Percentiles rank a stretch among this genome's conserved stretches.
phyloP scores from a whole-genome alignment of 2,329 filamentous ascomycete genomes.

The Hypoxylon sp. region DNA sequence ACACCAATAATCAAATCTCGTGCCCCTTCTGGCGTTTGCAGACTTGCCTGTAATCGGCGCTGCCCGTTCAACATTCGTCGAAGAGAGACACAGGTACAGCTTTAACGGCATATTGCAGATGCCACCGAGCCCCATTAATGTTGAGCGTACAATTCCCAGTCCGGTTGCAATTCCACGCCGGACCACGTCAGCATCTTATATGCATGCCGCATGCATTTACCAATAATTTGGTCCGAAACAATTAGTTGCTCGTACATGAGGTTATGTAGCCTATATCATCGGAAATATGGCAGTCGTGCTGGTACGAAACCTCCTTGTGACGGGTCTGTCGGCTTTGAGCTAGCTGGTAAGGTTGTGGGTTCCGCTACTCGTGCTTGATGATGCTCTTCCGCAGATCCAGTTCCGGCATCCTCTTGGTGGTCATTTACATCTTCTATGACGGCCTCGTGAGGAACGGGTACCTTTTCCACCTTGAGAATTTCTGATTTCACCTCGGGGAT shows the following conservation, averaged over 20 bases:
- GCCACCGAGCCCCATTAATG: background rate
- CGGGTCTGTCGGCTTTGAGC: conserved; percentile 29
- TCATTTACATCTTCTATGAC: conserved; percentile 45
- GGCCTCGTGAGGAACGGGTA: conserved; percentile 47
- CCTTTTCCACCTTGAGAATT: conserved; percentile 48
- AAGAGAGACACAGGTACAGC: background rate
- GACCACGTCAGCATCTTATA: background rate
- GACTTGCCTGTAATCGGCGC: background rate
- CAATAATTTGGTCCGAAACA: background rate
- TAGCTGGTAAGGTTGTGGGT: conserved; percentile 5
- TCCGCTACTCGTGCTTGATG: conserved; percentile 12
- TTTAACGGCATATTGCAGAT: background rate
- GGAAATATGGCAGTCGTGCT: conserved; percentile 69
- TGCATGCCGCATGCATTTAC: conserved; percentile 1
- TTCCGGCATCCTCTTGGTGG: conserved; percentile 30
- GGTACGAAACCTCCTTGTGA: conserved; percentile 62
- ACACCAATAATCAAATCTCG: background rate
- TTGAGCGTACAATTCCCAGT: conserved; percentile 3
- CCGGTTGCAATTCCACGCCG: background rate
- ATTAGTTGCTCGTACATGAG: background rate
- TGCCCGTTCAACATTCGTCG: conserved; percentile 9
- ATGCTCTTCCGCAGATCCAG: conserved; percentile 23
- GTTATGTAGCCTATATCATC: conserved; percentile 48
- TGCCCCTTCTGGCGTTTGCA: background rate
- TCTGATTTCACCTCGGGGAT: conserved; percentile 52